phyloP scores from a whole-genome alignment of 2,329 filamentous ascomycete genomes.

The Madurella mycetomatis region DNA sequence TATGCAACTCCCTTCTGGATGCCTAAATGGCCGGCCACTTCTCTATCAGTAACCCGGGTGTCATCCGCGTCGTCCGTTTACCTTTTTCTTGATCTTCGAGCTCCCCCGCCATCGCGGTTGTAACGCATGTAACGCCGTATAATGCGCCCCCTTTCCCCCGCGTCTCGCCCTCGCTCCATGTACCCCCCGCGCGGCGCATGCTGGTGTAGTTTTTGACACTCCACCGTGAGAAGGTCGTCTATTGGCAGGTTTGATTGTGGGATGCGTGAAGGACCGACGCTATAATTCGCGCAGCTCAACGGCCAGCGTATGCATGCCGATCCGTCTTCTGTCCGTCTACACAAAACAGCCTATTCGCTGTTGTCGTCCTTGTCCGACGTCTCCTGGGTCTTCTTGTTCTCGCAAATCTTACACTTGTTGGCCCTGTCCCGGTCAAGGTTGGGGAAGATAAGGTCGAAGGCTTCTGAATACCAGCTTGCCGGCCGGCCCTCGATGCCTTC shows the following conservation, averaged over 20 bases:
- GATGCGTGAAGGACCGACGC: not conserved
- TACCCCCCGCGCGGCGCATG: not conserved
- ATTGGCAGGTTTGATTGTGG: not conserved
- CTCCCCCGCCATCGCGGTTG: not conserved
- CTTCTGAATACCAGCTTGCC: conserved; percentile 88
- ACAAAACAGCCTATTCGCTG: not conserved
- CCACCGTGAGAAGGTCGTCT: not conserved
- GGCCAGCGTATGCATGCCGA: not conserved
- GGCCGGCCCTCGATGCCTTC: conserved; percentile 88
- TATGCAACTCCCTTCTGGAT: not conserved
- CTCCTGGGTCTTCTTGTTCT: conserved; percentile 48
- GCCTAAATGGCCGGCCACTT: not conserved
- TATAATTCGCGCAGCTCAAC: not conserved
- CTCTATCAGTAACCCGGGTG: not conserved
- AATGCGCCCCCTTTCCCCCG: not conserved
- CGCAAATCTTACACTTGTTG: conserved; percentile 65
- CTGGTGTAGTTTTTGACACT: not conserved
- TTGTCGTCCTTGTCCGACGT: conserved; percentile 32
- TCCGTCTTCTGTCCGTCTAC: not conserved
- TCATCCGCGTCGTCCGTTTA: not conserved
- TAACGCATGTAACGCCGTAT: conserved; percentile 3
- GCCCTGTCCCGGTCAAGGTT: conserved; percentile 68
- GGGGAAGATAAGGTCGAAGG: conserved; percentile 88
- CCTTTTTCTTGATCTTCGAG: not conserved
- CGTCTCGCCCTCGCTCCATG: not conserved